Evolutionary conservation across 176 grass and related monocot genomes (phyloP).

Genomic region (Dactylis glomerata): DNA sequence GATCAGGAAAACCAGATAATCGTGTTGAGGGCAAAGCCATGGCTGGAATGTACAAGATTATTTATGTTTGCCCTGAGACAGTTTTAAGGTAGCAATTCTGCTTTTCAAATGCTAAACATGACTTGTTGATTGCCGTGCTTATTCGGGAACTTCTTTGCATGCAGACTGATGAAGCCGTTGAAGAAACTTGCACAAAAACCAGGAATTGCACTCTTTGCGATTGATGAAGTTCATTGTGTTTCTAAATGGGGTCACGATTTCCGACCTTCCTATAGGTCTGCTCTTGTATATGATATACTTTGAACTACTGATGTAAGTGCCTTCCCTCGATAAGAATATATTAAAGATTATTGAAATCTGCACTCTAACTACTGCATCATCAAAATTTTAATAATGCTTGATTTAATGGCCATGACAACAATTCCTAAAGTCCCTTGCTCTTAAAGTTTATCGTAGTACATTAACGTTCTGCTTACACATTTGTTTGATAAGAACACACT

Average conservation of each 20-base stretch:
- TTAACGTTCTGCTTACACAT: background rate
- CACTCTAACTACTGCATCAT: background rate
- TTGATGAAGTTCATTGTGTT: slow-evolving; percentile 96
- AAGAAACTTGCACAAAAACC: slow-evolving; percentile 85
- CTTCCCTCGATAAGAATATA: slow-evolving; percentile 5
- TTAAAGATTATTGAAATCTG: background rate
- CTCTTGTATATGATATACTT: no score
- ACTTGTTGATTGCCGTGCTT: background rate
- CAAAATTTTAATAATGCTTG: background rate
- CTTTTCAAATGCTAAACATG: slow-evolving; percentile 22
- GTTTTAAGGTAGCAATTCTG: slow-evolving; percentile 60
- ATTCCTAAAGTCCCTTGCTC: background rate
- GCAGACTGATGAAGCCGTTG: slow-evolving; percentile 81
- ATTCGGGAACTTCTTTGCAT: slow-evolving; percentile 29
- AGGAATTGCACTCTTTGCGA: slow-evolving; percentile 90
- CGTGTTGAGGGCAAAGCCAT: slow-evolving; percentile 81
- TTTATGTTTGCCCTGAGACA: slow-evolving; percentile 98
- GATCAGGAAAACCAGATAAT: slow-evolving; percentile 87
- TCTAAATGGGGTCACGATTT: slow-evolving; percentile 99
- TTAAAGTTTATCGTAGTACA: background rate
- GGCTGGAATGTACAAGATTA: slow-evolving; percentile 86
- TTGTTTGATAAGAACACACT: background rate
- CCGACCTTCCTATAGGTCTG: slow-evolving; percentile 90
- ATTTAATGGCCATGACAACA: background rate
- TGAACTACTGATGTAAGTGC: slow-evolving; percentile 83